Base-by-base conservation (phyloP, 495 filamentous ascomycete species). In the Rusavskia elegans region DNA sequence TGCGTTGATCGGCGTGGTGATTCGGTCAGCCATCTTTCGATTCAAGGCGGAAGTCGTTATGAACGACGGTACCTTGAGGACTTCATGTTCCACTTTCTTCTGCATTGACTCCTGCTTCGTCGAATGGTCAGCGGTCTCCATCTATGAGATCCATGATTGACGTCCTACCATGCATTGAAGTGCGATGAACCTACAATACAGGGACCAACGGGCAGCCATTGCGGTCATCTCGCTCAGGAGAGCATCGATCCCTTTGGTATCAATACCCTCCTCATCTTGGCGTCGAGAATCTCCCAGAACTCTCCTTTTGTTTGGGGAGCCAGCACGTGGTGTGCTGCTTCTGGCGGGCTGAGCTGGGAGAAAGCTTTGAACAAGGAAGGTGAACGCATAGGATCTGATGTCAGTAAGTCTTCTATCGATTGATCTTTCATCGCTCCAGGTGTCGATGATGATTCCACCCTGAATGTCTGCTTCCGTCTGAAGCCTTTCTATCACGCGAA, bases 401-500 rank as follows among this genome's bases (percentile, higher is more conserved):
- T 98, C 92, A 10, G 85, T 96, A 57, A 98, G 70, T 59, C 83
- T 85, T 57, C 89, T 75, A 61, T 87, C 84, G 25, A 98, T 77
- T 38, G 71, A 76, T 45, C 86, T 76, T 62, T 97, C 92, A 57
- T 98, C 92, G 48, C 80, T 78, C 87, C 89, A 98, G 20, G 89
- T 92, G 65, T 98, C 92, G 27, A 98, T 67, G 37, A 98, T 79
- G 56, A 97, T 94, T 52, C 92, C 93, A n/a, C 92, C 92, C 68
- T 97, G 93, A 29, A 95, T 82, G 67, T 98, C 92, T 9, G 86
- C 89, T 66, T 98, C 92, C 39, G 89, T 73, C 66, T 98, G 93
- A 45, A 98, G 67, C 49, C 87, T 76, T 67, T 96, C 89, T 62
- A 97, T 89, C 51, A 98, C 93, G 60, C 81, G 88, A n/a, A 84